These are phyloP conservation scores for Chloridella minuta DNA, from an alignment of 352 stramenopile species.

Conservation along the genomic window DNA sequence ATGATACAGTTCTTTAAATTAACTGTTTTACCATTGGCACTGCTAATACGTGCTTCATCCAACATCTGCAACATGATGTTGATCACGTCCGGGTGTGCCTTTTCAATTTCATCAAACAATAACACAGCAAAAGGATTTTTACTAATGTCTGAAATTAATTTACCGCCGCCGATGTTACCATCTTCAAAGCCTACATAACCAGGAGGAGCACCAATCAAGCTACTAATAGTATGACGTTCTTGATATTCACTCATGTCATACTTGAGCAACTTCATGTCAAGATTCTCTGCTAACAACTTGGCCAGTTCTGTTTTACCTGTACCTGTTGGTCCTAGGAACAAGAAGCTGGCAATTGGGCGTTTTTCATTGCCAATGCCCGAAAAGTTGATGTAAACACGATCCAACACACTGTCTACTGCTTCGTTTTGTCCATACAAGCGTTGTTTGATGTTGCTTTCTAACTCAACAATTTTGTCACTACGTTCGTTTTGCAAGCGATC, in stretches of 20 bases:
- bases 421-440: no score
- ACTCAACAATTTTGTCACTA: no score
- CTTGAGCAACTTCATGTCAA: constrained; percentile 60
- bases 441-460: no score
- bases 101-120: constrained; percentile 87
- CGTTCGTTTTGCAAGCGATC: no score
- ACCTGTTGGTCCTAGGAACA: constrained; percentile 72
- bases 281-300: constrained; percentile 60
- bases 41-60: constrained; percentile 80
- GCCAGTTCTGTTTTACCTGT: constrained; percentile 70
- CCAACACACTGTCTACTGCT: no score
- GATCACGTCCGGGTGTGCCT: constrained; percentile 69
- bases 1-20: constrained; percentile 84
- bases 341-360: constrained; percentile 52
- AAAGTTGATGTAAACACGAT: no score
- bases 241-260: constrained; percentile 96
- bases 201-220: constrained; percentile 58
- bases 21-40: constrained; percentile 61
- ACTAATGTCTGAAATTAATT: no score
- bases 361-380: no score
- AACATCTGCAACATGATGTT: constrained; percentile 66
- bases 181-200: constrained; percentile 75
- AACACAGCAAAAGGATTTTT: constrained; percentile 60
- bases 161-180: constrained; percentile 21
- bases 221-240: constrained; percentile 59